Conservation (phyloP, 345 rosid species). For the Combretum micranthum region DNA sequence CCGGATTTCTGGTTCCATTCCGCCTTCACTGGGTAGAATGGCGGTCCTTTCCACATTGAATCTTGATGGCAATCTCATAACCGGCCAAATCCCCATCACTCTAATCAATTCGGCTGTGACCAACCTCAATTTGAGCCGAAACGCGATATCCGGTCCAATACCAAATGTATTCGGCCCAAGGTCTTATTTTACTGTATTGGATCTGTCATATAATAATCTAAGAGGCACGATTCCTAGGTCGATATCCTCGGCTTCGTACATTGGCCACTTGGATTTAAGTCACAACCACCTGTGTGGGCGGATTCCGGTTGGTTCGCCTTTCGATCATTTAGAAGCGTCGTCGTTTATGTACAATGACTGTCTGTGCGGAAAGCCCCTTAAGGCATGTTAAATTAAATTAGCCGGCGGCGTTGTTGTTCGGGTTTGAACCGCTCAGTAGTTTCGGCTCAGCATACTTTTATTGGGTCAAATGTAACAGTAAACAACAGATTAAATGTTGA, state of each 20-base stretch:
- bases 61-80: slow-evolving; percentile 28
- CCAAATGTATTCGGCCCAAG: slow-evolving; percentile 32
- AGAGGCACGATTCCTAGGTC: slow-evolving; percentile 31
- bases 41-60: slow-evolving; percentile 36
- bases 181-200: slow-evolving; percentile 38
- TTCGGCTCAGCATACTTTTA: no score
- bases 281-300: slow-evolving; percentile 40
- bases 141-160: slow-evolving; percentile 23
- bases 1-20: slow-evolving; percentile 27
- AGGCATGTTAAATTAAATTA: slow-evolving; percentile 13
- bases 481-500: no score
- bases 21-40: slow-evolving; percentile 35
- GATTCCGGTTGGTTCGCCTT: slow-evolving; percentile 34
- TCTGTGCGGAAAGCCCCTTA: slow-evolving; percentile 40
- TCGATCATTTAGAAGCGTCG: slow-evolving; percentile 38
- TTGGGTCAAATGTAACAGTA: no score
- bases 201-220: slow-evolving; percentile 32
- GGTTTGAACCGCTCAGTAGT: no score
- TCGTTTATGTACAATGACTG: slow-evolving; percentile 37
- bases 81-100: slow-evolving; percentile 26
- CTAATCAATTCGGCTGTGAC: slow-evolving; percentile 27
- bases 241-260: slow-evolving; percentile 21
- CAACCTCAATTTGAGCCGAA: slow-evolving; percentile 34
- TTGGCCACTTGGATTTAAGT: slow-evolving; percentile 47
- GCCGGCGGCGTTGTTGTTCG: no score